Percentiles rank a stretch among this genome's conserved stretches.
phyloP scores from a whole-genome alignment of 1,284 basidiomycete species.

The Athelia psychrophila region DNA sequence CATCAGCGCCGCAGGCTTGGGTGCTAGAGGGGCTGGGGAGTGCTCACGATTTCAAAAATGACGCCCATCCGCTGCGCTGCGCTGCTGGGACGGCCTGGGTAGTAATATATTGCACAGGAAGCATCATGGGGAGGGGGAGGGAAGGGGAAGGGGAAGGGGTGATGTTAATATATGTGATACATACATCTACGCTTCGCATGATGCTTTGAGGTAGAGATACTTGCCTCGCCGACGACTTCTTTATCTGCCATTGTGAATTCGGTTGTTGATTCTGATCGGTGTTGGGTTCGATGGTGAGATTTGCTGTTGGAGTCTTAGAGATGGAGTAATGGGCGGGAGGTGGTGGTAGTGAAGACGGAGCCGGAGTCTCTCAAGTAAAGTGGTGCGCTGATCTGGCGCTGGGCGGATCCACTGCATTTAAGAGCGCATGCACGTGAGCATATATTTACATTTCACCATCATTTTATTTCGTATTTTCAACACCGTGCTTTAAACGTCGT shows the following conservation, averaged over 20 bases:
- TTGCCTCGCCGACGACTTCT: slow-evolving; percentile 40
- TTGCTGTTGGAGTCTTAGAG: slow-evolving; percentile 4
- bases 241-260: background rate
- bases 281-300: slow-evolving; percentile 1
- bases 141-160: background rate
- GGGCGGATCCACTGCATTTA: too few species aligned
- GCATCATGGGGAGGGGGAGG: background rate
- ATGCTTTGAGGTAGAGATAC: slow-evolving; percentile 21
- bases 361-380: slow-evolving; percentile 15
- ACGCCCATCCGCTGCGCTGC: slow-evolving; percentile 75
- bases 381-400: slow-evolving; percentile 5
- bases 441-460: too few species aligned
- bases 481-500: too few species aligned
- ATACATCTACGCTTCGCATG: slow-evolving; percentile 22
- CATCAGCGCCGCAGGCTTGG: slow-evolving; percentile 5
- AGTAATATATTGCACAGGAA: slow-evolving; percentile 17
- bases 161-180: slow-evolving; percentile 10
- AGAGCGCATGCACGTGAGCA: too few species aligned
- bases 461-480: too few species aligned
- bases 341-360: background rate
- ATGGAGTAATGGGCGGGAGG: background rate
- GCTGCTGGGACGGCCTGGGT: slow-evolving; percentile 65
- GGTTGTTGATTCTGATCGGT: slow-evolving; percentile 1
- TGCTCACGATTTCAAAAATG: slow-evolving; percentile 79
- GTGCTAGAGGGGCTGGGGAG: slow-evolving; percentile 2